These are phyloP conservation scores for Solioccasus polychromus DNA, from an alignment of 768 basidiomycete genomes.

Conservation along the genomic window DNA sequence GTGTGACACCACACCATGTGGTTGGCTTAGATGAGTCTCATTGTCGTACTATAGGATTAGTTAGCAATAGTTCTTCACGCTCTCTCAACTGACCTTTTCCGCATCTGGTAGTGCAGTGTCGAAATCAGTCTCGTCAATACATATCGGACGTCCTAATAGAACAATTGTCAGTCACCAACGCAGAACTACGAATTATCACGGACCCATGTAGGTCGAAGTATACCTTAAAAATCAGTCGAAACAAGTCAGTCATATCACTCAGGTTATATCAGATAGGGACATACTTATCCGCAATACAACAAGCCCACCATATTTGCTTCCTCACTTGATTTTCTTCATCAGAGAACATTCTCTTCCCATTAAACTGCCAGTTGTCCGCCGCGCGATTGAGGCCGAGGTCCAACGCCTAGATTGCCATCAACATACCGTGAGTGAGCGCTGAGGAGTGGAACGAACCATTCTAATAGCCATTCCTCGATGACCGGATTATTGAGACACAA, in stretches of 20 bases:
- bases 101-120: slow-evolving; percentile 62
- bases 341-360: slow-evolving; percentile 59
- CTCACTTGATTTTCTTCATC: slow-evolving; percentile 66
- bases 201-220: slow-evolving; percentile 74
- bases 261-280: too few species aligned
- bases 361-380: slow-evolving; percentile 69
- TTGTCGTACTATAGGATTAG: slow-evolving; percentile 51
- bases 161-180: slow-evolving; percentile 9
- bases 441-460: slow-evolving; percentile 46
- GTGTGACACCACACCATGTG: slow-evolving; percentile 36
- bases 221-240: slow-evolving; percentile 41
- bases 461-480: slow-evolving; percentile 64
- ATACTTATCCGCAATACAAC: slow-evolving; percentile 68
- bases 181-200: slow-evolving; percentile 1
- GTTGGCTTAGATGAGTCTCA: slow-evolving; percentile 50
- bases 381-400: slow-evolving; percentile 82
- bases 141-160: slow-evolving; percentile 56
- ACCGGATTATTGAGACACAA: slow-evolving; percentile 1
- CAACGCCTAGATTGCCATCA: slow-evolving; percentile 49
- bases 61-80: slow-evolving; percentile 4
- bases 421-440: slow-evolving; percentile 1
- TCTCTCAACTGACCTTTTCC: slow-evolving; percentile 41
- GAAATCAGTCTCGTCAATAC: slow-evolving; percentile 67
- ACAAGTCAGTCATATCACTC: background rate
- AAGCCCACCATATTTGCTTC: slow-evolving; percentile 80